Evolutionary conservation across 257 asterid genomes (phyloP), one percentile per base, ranked within the genome.

Genomic region (Orobanche coerulescens): DNA sequence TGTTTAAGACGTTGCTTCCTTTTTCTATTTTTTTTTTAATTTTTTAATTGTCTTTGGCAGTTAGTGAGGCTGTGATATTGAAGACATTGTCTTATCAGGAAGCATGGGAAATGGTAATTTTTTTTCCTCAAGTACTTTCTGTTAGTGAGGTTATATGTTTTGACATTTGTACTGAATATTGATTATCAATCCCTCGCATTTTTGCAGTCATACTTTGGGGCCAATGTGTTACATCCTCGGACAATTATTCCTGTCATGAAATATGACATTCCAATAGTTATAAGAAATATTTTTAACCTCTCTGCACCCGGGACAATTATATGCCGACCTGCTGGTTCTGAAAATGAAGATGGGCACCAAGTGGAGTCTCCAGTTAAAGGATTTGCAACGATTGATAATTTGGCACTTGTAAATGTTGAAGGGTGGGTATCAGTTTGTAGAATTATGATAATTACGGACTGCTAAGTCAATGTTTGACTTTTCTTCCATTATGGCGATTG

Each of bases 171-270:
- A n/a, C n/a, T n/a, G n/a, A n/a, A n/a, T 66, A 75, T 75, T 51
- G 68, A 61, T 54, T 54, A 24, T 58, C 40, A 62, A 42, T 64
- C 34, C 22, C 60, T 71, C 62, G 25, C 62, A n/a, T 52, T 14
- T 51, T 4, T 52, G 81, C 87, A 93, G 97, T 93, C 99, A 34
- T 93, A 93, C 83, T 93, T 93, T 65, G 99, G 99, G 24, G 99
- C 99, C 37, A 93, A 93, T 65, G 99, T 93, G 64, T 80, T 93
- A 70, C 99, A 93, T 74, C 99, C 99, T 22, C 86, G 99, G 64
- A 93, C 99, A 74, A 93, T 93, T 60, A 87, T 93, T 73, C 99
- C 99, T 1, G 97, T 93, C 73, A 93, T 93, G 99, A 91, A 76
- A 42, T 81, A 89, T 43, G 95, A 83, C 75, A 93, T 93, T 72